Evolutionary conservation across 805 yeast genomes (phyloP).

Genomic region (Teunomyces barrocoloradensis): DNA sequence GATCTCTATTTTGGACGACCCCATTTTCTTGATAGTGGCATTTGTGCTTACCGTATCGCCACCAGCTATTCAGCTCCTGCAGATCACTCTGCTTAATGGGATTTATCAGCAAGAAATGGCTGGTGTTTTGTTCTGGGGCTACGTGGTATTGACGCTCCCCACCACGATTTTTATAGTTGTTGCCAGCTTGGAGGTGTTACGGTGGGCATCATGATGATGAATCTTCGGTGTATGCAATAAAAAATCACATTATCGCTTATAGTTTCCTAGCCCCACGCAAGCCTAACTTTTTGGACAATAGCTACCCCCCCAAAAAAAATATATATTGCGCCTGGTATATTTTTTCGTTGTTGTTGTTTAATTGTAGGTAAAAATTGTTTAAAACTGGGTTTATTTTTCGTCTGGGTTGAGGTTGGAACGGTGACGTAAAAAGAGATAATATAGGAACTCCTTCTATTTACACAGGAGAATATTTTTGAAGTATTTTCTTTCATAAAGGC

Average conservation of each 20-base stretch:
- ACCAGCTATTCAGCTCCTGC: constrained; percentile 81
- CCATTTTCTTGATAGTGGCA: constrained; percentile 74
- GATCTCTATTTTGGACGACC: constrained; percentile 73
- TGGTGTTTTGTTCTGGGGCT: constrained; percentile 80
- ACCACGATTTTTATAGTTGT: constrained; percentile 72
- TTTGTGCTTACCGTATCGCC: constrained; percentile 75
- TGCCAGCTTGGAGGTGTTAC: constrained; percentile 57
- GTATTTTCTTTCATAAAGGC: too few species aligned
- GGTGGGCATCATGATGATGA: constrained; percentile 14
- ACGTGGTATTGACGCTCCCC: constrained; percentile 71
- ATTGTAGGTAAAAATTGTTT: too few species aligned
- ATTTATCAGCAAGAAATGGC: constrained; percentile 80
- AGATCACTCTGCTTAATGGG: constrained; percentile 74
- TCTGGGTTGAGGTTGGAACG: background rate
- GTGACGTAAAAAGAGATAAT: background rate
- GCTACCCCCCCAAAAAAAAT: too few species aligned
- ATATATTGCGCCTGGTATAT: too few species aligned
- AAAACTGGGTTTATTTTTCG: too few species aligned
- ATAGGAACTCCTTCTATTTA: background rate
- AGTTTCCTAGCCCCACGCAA: background rate
- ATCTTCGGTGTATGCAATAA: background rate
- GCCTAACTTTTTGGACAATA: too few species aligned
- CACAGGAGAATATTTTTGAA: too few species aligned
- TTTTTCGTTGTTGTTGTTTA: too few species aligned
- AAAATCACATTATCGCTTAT: background rate